Conservation (phyloP, 345 rosid species). For the Eucalyptus sp. region DNA sequence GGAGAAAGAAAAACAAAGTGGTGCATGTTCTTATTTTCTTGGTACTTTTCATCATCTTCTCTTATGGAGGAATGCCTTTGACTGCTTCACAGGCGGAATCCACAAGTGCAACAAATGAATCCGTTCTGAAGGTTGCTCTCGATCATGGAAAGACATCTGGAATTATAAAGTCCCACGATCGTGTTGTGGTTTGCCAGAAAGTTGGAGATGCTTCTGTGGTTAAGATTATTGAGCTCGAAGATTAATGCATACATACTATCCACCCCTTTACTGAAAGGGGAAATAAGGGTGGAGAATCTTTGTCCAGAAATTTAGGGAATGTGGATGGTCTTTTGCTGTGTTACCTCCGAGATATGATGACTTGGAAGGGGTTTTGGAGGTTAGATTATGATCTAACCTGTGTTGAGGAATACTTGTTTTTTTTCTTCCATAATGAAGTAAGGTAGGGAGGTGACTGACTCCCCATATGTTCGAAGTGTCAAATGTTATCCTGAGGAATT, state of each 20-base stretch:
- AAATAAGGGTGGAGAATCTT: background rate
- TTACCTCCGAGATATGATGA: background rate
- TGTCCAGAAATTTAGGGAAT: background rate
- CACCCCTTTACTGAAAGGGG: background rate
- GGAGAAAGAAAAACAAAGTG: background rate
- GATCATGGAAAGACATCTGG: conserved; percentile 11
- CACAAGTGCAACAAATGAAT: conserved; percentile 5
- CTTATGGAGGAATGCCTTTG: background rate
- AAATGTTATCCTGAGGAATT: background rate
- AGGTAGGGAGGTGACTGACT: background rate
- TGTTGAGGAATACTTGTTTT: background rate
- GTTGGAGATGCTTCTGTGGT: conserved; percentile 12
- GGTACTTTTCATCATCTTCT: background rate
- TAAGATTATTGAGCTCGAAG: conserved; percentile 11
- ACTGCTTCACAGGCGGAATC: conserved; percentile 1
- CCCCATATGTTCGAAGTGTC: background rate
- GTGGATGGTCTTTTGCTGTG: background rate
- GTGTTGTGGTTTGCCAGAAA: conserved; percentile 9
- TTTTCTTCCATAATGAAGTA: background rate
- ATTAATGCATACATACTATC: background rate
- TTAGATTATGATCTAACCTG: background rate
- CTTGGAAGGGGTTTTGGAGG: background rate
- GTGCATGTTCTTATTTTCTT: background rate
- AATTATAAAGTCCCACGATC: conserved; percentile 5
- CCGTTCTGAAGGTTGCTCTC: conserved; percentile 8